Percentiles rank a stretch among this genome's conserved stretches.
phyloP scores from a whole-genome alignment of 345 rosid genomes.

The Noccaea caerulescens region DNA sequence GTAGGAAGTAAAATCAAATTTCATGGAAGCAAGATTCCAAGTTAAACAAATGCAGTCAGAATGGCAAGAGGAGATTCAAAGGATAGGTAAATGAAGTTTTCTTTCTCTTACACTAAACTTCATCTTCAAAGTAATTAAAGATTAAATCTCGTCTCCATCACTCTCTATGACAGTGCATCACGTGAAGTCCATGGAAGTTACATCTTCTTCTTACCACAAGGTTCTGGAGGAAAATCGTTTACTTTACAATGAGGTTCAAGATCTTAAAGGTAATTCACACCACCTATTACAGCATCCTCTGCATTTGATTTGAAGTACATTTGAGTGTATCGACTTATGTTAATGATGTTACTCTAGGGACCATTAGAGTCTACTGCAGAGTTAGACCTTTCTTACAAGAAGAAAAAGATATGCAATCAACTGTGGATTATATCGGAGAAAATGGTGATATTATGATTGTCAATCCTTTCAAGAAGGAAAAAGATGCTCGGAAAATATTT shows the following conservation, averaged over 20 bases:
- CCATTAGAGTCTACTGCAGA: slow-evolving; percentile 88
- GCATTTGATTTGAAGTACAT: neutral
- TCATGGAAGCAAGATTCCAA: slow-evolving; percentile 57
- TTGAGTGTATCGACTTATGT: slow-evolving; percentile 3
- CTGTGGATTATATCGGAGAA: slow-evolving; percentile 91
- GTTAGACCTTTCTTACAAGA: slow-evolving; percentile 86
- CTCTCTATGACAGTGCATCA: slow-evolving; percentile 58
- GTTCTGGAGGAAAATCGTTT: slow-evolving; percentile 87
- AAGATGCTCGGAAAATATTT: slow-evolving; percentile 85
- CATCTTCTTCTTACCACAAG: slow-evolving; percentile 77
- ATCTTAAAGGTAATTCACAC: slow-evolving; percentile 72
- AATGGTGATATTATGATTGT: slow-evolving; percentile 91
- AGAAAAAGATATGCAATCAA: slow-evolving; percentile 63
- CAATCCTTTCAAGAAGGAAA: slow-evolving; percentile 86
- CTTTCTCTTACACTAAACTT: neutral
- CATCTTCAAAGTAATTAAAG: neutral
- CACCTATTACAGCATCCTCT: neutral
- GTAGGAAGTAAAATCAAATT: slow-evolving; percentile 66
- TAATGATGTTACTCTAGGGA: slow-evolving; percentile 56
- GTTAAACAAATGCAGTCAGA: slow-evolving; percentile 63
- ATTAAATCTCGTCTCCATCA: slow-evolving; percentile 1
- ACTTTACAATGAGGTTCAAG: slow-evolving; percentile 98
- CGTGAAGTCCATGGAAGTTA: slow-evolving; percentile 71
- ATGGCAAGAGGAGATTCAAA: slow-evolving; percentile 67
- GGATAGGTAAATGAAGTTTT: slow-evolving; percentile 55